Conservation (phyloP, 495 filamentous ascomycete species). For the Lophium mytilinum region DNA sequence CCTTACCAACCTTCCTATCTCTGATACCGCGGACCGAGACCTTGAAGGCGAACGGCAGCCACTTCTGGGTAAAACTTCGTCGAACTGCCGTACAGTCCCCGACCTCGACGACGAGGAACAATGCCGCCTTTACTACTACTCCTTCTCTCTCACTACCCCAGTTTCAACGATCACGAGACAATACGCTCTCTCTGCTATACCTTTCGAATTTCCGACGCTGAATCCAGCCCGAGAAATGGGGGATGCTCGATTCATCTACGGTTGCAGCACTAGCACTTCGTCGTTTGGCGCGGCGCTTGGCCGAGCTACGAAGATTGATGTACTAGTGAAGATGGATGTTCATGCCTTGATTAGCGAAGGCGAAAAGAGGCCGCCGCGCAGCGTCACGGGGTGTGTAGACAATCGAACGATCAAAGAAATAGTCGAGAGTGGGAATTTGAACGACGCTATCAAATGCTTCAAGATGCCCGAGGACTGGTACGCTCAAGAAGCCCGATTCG, state of each 20-base stretch:
- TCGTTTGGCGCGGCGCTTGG: slow-evolving; percentile 46
- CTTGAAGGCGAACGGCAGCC: background rate
- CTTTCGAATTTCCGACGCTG: slow-evolving; percentile 56
- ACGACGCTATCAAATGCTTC: slow-evolving; percentile 53
- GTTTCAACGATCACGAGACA: slow-evolving; percentile 44
- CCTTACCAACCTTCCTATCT: background rate
- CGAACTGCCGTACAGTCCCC: background rate
- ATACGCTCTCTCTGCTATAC: slow-evolving; percentile 52
- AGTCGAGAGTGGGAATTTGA: slow-evolving; percentile 31
- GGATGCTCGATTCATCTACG: slow-evolving; percentile 47
- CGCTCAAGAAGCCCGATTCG: slow-evolving; percentile 57
- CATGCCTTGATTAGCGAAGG: slow-evolving; percentile 41
- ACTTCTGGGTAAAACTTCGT: background rate
- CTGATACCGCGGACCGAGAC: background rate
- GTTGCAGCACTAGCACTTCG: slow-evolving; percentile 42
- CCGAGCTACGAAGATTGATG: slow-evolving; percentile 52
- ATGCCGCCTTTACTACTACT: slow-evolving; percentile 59
- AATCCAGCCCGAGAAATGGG: slow-evolving; percentile 46
- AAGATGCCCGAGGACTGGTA: slow-evolving; percentile 48
- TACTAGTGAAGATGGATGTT: slow-evolving; percentile 50
- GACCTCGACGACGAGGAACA: slow-evolving; percentile 46
- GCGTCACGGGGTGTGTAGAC: slow-evolving; percentile 49
- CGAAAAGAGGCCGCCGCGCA: slow-evolving; percentile 34
- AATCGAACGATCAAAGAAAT: slow-evolving; percentile 40
- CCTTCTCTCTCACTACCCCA: slow-evolving; percentile 38